These are phyloP conservation scores for Yarrowia phangngaensis DNA, from an alignment of 805 yeast genomes.

Conservation along the genomic window DNA sequence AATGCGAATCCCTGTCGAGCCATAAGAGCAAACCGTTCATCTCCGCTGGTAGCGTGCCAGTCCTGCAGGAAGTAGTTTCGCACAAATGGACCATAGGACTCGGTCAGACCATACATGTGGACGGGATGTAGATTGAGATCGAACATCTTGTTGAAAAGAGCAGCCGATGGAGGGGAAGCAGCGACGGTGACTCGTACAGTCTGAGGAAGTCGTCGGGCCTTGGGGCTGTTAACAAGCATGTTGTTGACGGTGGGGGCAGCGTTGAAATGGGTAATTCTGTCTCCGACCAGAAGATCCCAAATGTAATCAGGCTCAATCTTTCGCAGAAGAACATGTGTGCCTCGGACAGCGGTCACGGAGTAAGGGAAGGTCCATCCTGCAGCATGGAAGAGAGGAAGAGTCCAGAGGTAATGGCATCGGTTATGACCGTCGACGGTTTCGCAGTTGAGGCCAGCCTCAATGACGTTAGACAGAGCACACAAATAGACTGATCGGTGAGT, in stretches of 20 bases:
- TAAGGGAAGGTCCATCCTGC: slow-evolving; percentile 42
- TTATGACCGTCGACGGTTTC: slow-evolving; percentile 33
- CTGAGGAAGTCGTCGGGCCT: slow-evolving; percentile 35
- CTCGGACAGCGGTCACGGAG: slow-evolving; percentile 42
- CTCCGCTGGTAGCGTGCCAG: slow-evolving; percentile 36
- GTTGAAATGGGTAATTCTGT: slow-evolving; percentile 37
- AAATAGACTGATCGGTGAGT: slow-evolving; percentile 40
- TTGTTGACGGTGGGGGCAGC: slow-evolving; percentile 43
- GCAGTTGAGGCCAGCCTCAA: slow-evolving; percentile 38
- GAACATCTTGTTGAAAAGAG: slow-evolving; percentile 39
- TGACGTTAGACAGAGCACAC: slow-evolving; percentile 36
- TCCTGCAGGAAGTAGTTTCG: slow-evolving; percentile 37
- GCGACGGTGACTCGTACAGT: slow-evolving; percentile 40
- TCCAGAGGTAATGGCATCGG: slow-evolving; percentile 40
- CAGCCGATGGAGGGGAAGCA: slow-evolving; percentile 41
- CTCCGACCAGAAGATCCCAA: slow-evolving; percentile 37
- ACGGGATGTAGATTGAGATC: slow-evolving; percentile 38
- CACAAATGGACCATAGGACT: slow-evolving; percentile 41
- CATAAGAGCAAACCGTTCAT: slow-evolving; percentile 33
- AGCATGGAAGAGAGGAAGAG: slow-evolving; percentile 42
- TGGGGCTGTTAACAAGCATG: slow-evolving; percentile 37
- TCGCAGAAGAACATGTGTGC: slow-evolving; percentile 39
- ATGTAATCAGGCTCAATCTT: slow-evolving; percentile 38
- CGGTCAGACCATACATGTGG: slow-evolving; percentile 41
- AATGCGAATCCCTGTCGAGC: slow-evolving; percentile 41